phyloP scores from a whole-genome alignment of 371 early-diverging fungal genomes.

The Cokeromyces recurvatus region DNA sequence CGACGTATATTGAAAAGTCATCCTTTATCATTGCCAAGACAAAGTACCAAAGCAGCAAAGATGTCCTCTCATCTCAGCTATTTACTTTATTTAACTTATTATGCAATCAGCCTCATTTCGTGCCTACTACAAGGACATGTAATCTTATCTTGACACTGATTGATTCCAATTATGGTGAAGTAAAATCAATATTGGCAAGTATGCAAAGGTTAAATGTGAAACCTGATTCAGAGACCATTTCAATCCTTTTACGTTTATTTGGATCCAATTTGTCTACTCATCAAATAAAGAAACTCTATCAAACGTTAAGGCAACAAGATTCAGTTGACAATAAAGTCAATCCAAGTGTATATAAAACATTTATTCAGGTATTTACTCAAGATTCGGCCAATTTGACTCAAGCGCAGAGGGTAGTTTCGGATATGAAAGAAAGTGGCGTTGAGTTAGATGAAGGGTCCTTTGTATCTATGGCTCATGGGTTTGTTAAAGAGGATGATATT shows the following conservation, averaged over 20 bases:
- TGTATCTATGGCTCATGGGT: constrained; percentile 17
- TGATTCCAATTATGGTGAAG: neutral
- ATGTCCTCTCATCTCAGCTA: too few relatives aligned
- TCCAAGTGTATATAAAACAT: constrained; percentile 13
- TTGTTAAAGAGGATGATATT: constrained; percentile 16
- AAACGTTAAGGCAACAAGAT: constrained; percentile 3
- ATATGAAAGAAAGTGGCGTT: constrained; percentile 13
- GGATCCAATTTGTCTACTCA: constrained; percentile 1
- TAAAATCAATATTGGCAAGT: constrained; percentile 3
- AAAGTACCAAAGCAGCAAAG: too few relatives aligned
- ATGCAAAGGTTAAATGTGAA: constrained; percentile 15
- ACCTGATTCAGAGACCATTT: constrained; percentile 8
- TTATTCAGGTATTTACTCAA: constrained; percentile 18
- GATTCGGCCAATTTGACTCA: neutral
- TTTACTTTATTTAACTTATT: too few relatives aligned
- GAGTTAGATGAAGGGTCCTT: constrained; percentile 3
- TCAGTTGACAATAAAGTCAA: too few relatives aligned
- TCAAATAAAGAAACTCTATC: constrained; percentile 3
- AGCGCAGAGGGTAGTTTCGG: constrained; percentile 9
- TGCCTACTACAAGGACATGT: constrained; percentile 8
- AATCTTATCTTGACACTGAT: constrained; percentile 3
- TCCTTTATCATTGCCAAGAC: too few relatives aligned
- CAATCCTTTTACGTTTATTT: constrained; percentile 6
- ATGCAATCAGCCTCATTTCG: neutral
- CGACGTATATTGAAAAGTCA: too few relatives aligned